These are phyloP conservation scores for Epichloe elymi DNA, from an alignment of 2,329 filamentous ascomycete genomes.

Conservation along the genomic window DNA sequence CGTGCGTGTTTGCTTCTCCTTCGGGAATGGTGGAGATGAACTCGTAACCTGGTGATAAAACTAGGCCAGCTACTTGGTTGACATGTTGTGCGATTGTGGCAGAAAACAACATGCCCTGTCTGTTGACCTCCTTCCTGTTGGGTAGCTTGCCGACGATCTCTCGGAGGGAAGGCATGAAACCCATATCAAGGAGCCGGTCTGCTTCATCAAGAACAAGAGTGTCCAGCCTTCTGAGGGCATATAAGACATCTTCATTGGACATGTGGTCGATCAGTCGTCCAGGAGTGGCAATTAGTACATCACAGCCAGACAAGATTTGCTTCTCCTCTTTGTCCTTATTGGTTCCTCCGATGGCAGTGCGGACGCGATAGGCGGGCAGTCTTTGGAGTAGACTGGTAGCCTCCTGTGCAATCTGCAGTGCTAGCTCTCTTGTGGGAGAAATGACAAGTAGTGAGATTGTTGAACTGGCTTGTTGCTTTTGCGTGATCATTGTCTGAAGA, in stretches of 20 bases:
- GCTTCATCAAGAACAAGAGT: constrained; percentile 77
- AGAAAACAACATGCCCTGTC: constrained; percentile 71
- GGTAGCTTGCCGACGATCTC: constrained; percentile 65
- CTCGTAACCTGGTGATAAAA: constrained; percentile 59
- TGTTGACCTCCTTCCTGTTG: constrained; percentile 40
- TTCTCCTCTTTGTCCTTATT: constrained; percentile 63
- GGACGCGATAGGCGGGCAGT: constrained; percentile 61
- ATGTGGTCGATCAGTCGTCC: constrained; percentile 70
- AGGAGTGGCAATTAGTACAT: constrained; percentile 70
- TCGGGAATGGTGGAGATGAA: constrained; percentile 69
- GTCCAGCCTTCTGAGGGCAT: constrained; percentile 55
- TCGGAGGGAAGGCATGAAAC: constrained; percentile 67
- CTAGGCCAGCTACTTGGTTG: constrained; percentile 56
- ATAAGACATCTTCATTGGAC: constrained; percentile 54
- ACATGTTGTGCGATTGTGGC: constrained; percentile 74
- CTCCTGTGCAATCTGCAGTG: constrained; percentile 58
- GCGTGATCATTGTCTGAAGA: constrained; percentile 58
- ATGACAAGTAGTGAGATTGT: constrained; percentile 50
- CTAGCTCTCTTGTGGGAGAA: constrained; percentile 58
- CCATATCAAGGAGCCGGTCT: constrained; percentile 69
- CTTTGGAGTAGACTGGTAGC: constrained; percentile 57
- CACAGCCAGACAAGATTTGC: constrained; percentile 57
- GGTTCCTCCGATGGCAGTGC: constrained; percentile 65
- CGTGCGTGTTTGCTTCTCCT: constrained; percentile 64
- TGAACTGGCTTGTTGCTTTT: constrained; percentile 17